A percentile compares a stretch with the other conserved stretches of the same genome.
Evolutionary conservation across 495 filamentous ascomycete genomes (phyloP).

Genomic region (Penicillium steckii): DNA sequence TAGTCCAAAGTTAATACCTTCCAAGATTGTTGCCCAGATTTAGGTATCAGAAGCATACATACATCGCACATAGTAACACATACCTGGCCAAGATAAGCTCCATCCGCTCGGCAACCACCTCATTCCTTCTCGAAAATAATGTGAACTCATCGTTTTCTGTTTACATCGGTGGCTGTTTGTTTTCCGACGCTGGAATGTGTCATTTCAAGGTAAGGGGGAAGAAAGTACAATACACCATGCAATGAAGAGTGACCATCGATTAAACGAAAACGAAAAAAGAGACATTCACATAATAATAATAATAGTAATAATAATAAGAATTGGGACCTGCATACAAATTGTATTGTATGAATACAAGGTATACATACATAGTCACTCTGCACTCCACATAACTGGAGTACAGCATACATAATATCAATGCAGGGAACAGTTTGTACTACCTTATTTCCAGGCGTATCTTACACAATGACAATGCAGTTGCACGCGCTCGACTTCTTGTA

Average conservation of each 20-base stretch:
- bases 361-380: too few relatives aligned
- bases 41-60: not conserved
- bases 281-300: too few relatives aligned
- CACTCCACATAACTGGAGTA: not conserved
- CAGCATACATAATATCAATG: not conserved
- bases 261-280: too few relatives aligned
- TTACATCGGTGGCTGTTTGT: slow-evolving; percentile 1
- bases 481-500: not conserved
- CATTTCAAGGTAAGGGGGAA: not conserved
- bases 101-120: not conserved
- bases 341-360: too few relatives aligned
- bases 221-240: too few relatives aligned
- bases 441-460: not conserved
- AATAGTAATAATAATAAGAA: not conserved
- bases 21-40: not conserved
- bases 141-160: slow-evolving; percentile 5
- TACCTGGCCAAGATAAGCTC: not conserved
- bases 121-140: slow-evolving; percentile 7
- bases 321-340: not conserved
- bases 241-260: too few relatives aligned
- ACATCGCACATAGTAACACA: too few relatives aligned
- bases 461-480: not conserved
- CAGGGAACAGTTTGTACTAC: not conserved
- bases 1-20: not conserved
- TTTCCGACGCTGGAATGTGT: slow-evolving; percentile 2